Base-by-base conservation (phyloP, 495 filamentous ascomycete species). In the Penicillium robsamsonii region DNA sequence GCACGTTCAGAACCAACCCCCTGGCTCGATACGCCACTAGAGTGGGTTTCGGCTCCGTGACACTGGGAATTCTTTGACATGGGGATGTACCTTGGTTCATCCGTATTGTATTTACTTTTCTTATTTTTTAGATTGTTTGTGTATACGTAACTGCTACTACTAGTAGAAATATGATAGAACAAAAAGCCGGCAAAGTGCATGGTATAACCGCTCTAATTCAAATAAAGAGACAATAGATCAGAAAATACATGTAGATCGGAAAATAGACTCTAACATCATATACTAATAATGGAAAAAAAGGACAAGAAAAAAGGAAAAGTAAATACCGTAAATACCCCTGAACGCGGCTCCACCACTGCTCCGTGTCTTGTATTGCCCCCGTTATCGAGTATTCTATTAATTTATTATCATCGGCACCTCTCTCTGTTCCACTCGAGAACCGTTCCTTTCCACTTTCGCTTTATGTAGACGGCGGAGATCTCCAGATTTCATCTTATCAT, bases 1-100 rank as follows among this genome's bases (percentile, higher is more conserved):
- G 37, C 50, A 52, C 50, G 50, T 52, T 52, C 50, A 43, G 50
- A n/a, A 52, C 50, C 50, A 52, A 43, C 50, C 50, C 50, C 50
- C 38, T 52, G 37, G 27, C 27, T 17, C 45, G 50, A 52, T 31
- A 42, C 24, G 50, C 24, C 15, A 18, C 13, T 30, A 52, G 27
- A 13, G 35, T 52, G 24, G 44, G 56, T 57, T 59, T 62, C 59
- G 59, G 55, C 17, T 59, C 59, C 62, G 52, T 50, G 18, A 54
- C 20, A 22, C 44, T 62, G 52, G 59, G 55, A 53, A 24, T 17
- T 15, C 13, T n/a, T n/a, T 45, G 12, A 15, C 33, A 35, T 35
- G 33, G 31, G 25, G 37, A 30, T 22, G 20, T 12, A 46, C 25
- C 27, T 22, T 35, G 44, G 22, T 22, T 24, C 20, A 12, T 15